Evolutionary conservation across 2,329 filamentous ascomycete genomes (phyloP), one percentile per base, ranked within the genome.

Genomic region (Fusarium sambucinum): DNA sequence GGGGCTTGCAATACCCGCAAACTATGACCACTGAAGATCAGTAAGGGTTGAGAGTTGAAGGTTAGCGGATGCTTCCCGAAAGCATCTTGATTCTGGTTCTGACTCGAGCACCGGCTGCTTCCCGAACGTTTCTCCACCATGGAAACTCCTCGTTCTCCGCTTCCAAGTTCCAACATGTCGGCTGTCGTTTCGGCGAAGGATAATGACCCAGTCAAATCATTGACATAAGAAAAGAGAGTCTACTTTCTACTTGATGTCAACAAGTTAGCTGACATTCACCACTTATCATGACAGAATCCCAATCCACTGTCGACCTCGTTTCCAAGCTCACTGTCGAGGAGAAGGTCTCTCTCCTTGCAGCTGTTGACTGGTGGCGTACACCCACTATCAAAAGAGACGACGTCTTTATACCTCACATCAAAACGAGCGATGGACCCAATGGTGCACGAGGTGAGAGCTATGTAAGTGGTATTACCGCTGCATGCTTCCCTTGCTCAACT

Each of bases 311-410:
- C 11, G 44, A 56, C 13, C 44, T 59, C 7, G 9, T 59, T 3
- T 47, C 56, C 11, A 38, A 44, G 11, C 57, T 59, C 12, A 59
- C 38, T 0, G 0, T 38, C 0, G 32, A 59, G 1, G 58, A 61
- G 6, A 61, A 61, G 11, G 25, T 59, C 0, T 44, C 45, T 2
- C 21, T 61, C 4, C 13, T 61, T 0, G 32, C 58, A 17, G 58
- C 55, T 3, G 38, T 52, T 2, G 58, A 61, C 44, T 61, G 45
- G 58, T 61, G 58, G 58, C 55, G 58, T 1, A 61, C 55, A 4
- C 55, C 55, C 3, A 38, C 55, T 1, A 52, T 59, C 10, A 44
- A 51, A 1, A 33, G 58, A 52, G 45, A 59, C 3, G 13, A 52
- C 29, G n/a, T 45, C 19, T 53, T 52, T 21, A 4, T 61, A n/a